Evolutionary conservation across 106 monocot genomes (phyloP).

Genomic region (Dendrobium huoshanense): DNA sequence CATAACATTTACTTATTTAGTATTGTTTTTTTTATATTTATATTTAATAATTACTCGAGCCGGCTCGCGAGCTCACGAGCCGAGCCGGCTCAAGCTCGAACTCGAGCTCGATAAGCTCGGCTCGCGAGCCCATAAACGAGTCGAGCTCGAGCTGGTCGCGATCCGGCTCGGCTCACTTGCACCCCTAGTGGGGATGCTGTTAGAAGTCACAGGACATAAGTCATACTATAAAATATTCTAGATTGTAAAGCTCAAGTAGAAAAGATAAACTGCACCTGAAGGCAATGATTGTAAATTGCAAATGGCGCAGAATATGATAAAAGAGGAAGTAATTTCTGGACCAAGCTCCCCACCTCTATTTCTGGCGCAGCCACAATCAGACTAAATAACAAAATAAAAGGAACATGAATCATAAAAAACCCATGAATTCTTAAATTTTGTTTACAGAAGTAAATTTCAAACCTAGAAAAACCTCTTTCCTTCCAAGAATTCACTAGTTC

Average conservation of each 20-base stretch:
- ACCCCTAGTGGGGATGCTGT: too few species aligned
- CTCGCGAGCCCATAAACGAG: too few species aligned
- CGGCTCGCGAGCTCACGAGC: too few species aligned
- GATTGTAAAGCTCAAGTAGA: neutral
- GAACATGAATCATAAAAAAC: neutral
- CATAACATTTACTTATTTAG: too few species aligned
- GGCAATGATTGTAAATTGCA: conserved; percentile 80
- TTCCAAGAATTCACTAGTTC: conserved; percentile 61
- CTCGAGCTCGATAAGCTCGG: too few species aligned
- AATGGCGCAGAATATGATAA: conserved; percentile 84
- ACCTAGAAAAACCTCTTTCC: conserved; percentile 77
- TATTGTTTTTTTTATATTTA: too few species aligned
- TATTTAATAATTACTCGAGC: too few species aligned
- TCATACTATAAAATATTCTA: neutral
- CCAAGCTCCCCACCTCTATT: conserved; percentile 41
- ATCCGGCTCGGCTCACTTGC: too few species aligned
- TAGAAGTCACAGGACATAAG: neutral
- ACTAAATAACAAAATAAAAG: conserved; percentile 33
- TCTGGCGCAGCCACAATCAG: conserved; percentile 84
- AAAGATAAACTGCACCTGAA: conserved; percentile 48
- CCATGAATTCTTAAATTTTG: neutral
- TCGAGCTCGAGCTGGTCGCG: too few species aligned
- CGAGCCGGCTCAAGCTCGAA: too few species aligned
- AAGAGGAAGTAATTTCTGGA: conserved; percentile 73
- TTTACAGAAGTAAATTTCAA: neutral